Conservation (phyloP, 768 basidiomycete species). For the Agrocybe praecox region DNA sequence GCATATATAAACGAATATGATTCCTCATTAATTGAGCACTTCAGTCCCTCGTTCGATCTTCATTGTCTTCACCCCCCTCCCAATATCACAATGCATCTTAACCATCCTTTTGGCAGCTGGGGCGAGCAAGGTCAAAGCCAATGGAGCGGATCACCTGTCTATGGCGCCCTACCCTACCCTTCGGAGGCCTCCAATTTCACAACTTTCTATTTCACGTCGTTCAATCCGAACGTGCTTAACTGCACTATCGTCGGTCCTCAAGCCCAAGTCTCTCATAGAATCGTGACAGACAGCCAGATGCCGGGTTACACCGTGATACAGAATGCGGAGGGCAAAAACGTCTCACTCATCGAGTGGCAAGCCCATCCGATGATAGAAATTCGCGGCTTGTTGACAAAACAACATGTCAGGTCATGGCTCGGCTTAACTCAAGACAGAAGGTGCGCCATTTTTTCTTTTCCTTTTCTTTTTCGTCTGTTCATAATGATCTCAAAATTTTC, state of each 20-base stretch:
- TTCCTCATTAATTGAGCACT: background rate
- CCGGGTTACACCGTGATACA: conserved; percentile 59
- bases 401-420: conserved; percentile 56
- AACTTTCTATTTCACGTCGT: conserved; percentile 50
- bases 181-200: conserved; percentile 32
- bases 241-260: conserved; percentile 54
- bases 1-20: conserved; percentile 3
- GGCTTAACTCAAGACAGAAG: conserved; percentile 48
- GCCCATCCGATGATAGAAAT: conserved; percentile 52
- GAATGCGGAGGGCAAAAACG: conserved; percentile 43
- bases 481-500: conserved; percentile 1
- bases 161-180: conserved; percentile 65
- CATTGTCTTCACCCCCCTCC: background rate
- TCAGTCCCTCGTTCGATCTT: background rate
- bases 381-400: conserved; percentile 50
- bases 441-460: conserved; percentile 21
- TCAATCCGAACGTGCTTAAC: conserved; percentile 56
- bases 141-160: conserved; percentile 48
- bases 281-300: conserved; percentile 51
- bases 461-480: conserved; percentile 2
- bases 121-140: conserved; percentile 26
- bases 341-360: conserved; percentile 65
- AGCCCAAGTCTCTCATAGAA: conserved; percentile 46
- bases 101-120: conserved; percentile 45
- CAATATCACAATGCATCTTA: conserved; percentile 24